Conservation (phyloP, 345 rosid species). For the Eucalyptus grandis region DNA sequence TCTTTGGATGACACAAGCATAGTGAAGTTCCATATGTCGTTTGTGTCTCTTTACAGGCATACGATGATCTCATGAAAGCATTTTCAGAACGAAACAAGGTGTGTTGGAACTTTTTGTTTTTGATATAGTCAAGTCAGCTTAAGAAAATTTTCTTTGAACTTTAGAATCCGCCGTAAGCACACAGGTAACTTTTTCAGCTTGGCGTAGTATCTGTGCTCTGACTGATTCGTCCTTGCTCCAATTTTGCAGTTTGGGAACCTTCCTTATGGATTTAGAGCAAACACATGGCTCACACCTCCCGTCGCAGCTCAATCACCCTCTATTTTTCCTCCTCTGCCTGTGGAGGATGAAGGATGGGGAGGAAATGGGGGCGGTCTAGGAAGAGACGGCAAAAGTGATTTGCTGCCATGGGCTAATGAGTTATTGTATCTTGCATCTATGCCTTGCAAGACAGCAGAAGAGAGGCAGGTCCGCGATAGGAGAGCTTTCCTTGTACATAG, state of each 20-base stretch:
- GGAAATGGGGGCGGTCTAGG: constrained; percentile 96
- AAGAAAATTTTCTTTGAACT: not conserved
- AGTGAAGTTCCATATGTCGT: not conserved
- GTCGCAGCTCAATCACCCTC: constrained; percentile 64
- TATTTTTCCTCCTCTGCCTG: constrained; percentile 61
- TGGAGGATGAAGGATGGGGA: constrained; percentile 88
- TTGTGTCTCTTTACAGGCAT: constrained; percentile 47
- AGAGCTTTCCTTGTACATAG: constrained; percentile 94
- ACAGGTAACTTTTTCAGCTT: not conserved
- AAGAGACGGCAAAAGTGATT: constrained; percentile 62
- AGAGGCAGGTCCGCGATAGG: constrained; percentile 91
- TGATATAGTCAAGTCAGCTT: not conserved
- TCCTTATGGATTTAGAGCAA: constrained; percentile 96
- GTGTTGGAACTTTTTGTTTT: not conserved
- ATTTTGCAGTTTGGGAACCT: constrained; percentile 85
- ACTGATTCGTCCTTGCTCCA: not conserved
- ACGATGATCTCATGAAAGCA: constrained; percentile 78
- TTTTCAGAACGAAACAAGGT: constrained; percentile 93
- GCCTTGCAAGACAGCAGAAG: constrained; percentile 89
- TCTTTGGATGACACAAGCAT: not conserved
- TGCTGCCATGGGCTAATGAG: constrained; percentile 78
- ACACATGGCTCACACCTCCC: constrained; percentile 94
- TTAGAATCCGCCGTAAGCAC: not conserved
- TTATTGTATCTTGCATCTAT: constrained; percentile 68
- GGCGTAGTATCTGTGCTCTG: not conserved